A percentile compares a stretch with the other conserved stretches of the same genome.
Evolutionary conservation across 106 monocot genomes (phyloP).

Genomic region (Platanthera zijinensis): DNA sequence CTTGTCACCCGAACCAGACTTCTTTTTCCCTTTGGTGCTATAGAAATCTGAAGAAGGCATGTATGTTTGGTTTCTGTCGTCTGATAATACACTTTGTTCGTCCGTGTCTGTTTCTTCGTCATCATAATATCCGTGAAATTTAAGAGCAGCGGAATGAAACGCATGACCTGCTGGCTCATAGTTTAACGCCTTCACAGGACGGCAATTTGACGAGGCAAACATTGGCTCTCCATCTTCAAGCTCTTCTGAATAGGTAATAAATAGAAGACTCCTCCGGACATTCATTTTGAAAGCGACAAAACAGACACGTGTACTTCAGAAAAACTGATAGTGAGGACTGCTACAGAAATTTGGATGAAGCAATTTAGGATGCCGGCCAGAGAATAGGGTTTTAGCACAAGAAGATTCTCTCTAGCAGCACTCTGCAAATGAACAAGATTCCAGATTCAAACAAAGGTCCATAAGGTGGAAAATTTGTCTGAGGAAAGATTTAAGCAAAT

Average conservation of each 20-base stretch:
- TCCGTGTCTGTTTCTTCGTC: constrained; percentile 76
- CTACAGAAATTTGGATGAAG: background rate
- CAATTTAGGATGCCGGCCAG: background rate
- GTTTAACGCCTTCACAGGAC: constrained; percentile 57
- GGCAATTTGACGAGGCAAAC: constrained; percentile 55
- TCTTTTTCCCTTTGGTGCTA: constrained; percentile 67
- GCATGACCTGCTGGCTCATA: constrained; percentile 85
- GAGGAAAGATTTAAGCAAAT: background rate
- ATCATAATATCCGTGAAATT: constrained; percentile 42
- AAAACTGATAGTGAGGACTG: background rate
- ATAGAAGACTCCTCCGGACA: constrained; percentile 13
- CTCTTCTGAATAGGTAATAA: constrained; percentile 60
- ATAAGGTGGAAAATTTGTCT: background rate
- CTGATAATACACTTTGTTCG: constrained; percentile 54
- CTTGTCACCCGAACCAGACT: constrained; percentile 40
- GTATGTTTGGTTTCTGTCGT: constrained; percentile 53
- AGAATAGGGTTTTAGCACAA: background rate
- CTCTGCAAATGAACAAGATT: background rate
- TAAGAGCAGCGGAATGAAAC: constrained; percentile 76
- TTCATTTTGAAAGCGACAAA: constrained; percentile 16
- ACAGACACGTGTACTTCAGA: background rate
- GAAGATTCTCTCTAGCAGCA: background rate
- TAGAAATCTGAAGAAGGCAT: constrained; percentile 54
- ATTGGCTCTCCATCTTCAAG: constrained; percentile 56
- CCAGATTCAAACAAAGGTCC: too few relatives aligned